phyloP scores from a whole-genome alignment of 1,284 basidiomycete genomes.

The Cutaneotrichosporon curvatum region DNA sequence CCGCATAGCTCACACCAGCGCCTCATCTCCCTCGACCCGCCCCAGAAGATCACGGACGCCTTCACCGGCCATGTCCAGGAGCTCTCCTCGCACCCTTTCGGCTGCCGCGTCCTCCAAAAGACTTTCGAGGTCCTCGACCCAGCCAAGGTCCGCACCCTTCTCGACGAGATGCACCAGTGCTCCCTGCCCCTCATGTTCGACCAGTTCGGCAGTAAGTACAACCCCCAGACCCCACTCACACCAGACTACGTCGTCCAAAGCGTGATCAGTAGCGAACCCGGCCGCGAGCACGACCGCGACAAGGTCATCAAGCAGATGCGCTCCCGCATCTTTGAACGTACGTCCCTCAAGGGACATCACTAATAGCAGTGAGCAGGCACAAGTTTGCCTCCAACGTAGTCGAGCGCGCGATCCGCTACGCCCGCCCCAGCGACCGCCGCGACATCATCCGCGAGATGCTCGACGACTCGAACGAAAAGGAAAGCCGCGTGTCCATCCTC shows the following conservation, averaged over 20 bases:
- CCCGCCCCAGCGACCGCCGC: constrained; percentile 58
- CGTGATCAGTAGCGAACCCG: constrained; percentile 63
- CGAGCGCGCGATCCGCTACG: constrained; percentile 77
- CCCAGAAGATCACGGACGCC: constrained; percentile 64
- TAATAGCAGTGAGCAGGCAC: constrained; percentile 60
- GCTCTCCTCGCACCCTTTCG: constrained; percentile 84
- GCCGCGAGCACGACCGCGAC: constrained; percentile 61
- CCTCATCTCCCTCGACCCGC: constrained; percentile 69
- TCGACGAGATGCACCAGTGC: constrained; percentile 77
- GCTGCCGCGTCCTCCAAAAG: constrained; percentile 90
- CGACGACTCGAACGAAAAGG: constrained; percentile 19
- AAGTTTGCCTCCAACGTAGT: constrained; percentile 97
- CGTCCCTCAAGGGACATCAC: constrained; percentile 5
- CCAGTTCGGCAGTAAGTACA: constrained; percentile 68
- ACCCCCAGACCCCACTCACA: neutral
- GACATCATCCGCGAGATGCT: constrained; percentile 70
- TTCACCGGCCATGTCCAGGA: constrained; percentile 80
- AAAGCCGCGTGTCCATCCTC: constrained; percentile 22
- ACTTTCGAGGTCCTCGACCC: constrained; percentile 79
- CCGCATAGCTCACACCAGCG: constrained; percentile 17
- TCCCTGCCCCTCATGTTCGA: constrained; percentile 70
- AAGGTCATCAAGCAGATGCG: constrained; percentile 65
- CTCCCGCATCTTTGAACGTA: constrained; percentile 63
- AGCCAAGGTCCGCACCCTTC: constrained; percentile 60
- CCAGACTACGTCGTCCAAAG: constrained; percentile 93